Evolutionary conservation across 805 yeast genomes (phyloP).

Genomic region (Priceomyces fermenticarens): DNA sequence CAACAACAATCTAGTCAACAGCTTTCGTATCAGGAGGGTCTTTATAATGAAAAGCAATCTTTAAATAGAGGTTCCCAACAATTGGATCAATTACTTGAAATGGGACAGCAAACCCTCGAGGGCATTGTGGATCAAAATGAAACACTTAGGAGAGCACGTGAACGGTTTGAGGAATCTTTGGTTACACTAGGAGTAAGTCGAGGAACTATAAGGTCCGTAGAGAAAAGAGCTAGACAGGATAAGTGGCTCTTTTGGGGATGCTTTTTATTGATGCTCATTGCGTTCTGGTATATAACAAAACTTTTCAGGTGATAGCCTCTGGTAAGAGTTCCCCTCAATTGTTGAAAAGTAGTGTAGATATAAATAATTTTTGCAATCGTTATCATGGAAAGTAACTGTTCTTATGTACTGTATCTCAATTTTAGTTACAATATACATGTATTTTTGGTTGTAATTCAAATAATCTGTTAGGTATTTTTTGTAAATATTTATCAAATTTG

Average conservation of each 20-base stretch:
- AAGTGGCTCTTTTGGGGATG: slow-evolving; percentile 84
- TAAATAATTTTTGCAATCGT: too few species aligned
- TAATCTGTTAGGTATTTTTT: too few species aligned
- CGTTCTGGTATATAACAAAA: slow-evolving; percentile 65
- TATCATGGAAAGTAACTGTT: too few species aligned
- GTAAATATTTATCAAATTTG: too few species aligned
- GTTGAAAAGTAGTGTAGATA: too few species aligned
- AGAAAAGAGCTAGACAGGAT: slow-evolving; percentile 80
- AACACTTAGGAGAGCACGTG: slow-evolving; percentile 59
- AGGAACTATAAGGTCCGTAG: slow-evolving; percentile 76
- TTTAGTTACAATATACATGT: too few species aligned
- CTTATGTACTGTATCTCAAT: too few species aligned
- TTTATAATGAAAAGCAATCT: slow-evolving; percentile 63
- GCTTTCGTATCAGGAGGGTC: slow-evolving; percentile 54
- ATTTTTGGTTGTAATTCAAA: too few species aligned
- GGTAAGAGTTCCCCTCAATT: slow-evolving; percentile 1
- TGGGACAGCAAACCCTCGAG: slow-evolving; percentile 83
- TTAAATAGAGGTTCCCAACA: slow-evolving; percentile 72
- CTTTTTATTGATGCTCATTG: slow-evolving; percentile 55
- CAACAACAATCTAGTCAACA: slow-evolving; percentile 23
- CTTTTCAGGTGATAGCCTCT: slow-evolving; percentile 48
- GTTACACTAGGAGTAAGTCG: slow-evolving; percentile 83
- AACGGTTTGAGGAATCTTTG: slow-evolving; percentile 63
- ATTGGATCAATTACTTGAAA: slow-evolving; percentile 83
- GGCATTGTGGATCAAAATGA: slow-evolving; percentile 85